Percentiles rank a stretch among this genome's conserved stretches.
Conservation (phyloP, 2,329 filamentous ascomycete genomes). For the Diaporthe ampelina region DNA sequence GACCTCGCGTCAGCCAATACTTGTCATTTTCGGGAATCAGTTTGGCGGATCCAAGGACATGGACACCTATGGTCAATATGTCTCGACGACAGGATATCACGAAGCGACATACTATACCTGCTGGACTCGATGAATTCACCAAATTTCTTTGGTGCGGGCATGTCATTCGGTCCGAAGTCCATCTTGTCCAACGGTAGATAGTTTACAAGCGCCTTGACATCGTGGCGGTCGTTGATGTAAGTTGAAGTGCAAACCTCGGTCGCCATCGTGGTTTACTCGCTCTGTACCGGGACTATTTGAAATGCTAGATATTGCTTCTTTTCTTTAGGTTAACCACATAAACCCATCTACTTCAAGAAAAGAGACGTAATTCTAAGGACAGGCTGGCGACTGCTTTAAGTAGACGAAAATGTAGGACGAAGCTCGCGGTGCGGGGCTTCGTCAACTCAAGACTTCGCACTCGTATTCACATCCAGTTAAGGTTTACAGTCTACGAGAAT, state of each 20-base stretch:
- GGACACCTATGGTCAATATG: too few species aligned
- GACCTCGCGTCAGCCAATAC: background rate
- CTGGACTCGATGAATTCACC: conserved; percentile 20
- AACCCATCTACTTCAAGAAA: too few species aligned
- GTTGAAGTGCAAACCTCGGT: conserved; percentile 15
- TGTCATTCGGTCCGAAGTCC: background rate
- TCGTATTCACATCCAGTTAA: conserved; percentile 3
- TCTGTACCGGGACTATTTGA: background rate
- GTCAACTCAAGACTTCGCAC: background rate
- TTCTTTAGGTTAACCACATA: too few species aligned
- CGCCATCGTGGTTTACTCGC: background rate
- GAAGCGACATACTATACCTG: conserved; percentile 8
- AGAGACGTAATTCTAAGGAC: too few species aligned
- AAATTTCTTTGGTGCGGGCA: conserved; percentile 19
- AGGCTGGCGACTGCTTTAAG: background rate
- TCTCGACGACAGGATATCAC: background rate
- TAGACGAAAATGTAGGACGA: background rate
- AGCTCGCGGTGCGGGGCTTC: background rate
- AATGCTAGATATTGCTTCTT: background rate
- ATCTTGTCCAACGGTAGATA: conserved; percentile 3
- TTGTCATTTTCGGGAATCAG: background rate
- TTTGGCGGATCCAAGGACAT: background rate
- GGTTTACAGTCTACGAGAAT: background rate
- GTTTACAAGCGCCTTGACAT: conserved; percentile 8
- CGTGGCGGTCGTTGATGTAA: conserved; percentile 1